Evolutionary conservation across 1,284 basidiomycete genomes (phyloP).

Genomic region (Apiotrichum laibachii): DNA sequence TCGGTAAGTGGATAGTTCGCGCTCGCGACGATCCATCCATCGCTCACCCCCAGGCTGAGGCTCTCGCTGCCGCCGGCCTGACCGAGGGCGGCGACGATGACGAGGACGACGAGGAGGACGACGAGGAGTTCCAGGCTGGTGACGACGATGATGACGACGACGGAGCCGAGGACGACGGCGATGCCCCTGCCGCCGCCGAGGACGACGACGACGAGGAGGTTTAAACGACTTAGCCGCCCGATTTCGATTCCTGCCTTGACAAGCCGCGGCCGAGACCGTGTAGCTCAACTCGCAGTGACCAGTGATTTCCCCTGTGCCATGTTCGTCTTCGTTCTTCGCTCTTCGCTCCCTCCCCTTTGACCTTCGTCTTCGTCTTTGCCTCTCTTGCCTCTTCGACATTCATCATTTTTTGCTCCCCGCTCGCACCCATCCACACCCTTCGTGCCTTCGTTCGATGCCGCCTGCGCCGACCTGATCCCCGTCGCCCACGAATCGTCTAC

Average conservation of each 20-base stretch:
- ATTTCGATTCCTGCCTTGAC: background rate
- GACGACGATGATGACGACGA: slow-evolving; percentile 27
- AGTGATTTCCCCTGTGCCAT: too few relatives aligned
- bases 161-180: slow-evolving; percentile 21
- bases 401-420: too few relatives aligned
- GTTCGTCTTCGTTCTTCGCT: too few relatives aligned
- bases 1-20: slow-evolving; percentile 25
- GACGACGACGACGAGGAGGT: slow-evolving; percentile 35
- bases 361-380: background rate
- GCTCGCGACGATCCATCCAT: too few relatives aligned
- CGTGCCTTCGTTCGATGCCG: too few relatives aligned
- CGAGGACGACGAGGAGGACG: slow-evolving; percentile 22
- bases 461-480: too few relatives aligned
- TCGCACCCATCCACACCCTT: too few relatives aligned
- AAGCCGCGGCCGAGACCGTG: background rate
- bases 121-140: slow-evolving; percentile 26
- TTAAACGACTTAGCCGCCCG: slow-evolving; percentile 12
- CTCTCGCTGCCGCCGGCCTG: slow-evolving; percentile 39
- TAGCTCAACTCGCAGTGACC: too few relatives aligned
- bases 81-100: slow-evolving; percentile 19
- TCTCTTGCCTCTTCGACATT: background rate
- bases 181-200: slow-evolving; percentile 25
- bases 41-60: slow-evolving; percentile 31
- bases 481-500: too few relatives aligned
- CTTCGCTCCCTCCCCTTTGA: too few relatives aligned